A percentile compares a stretch with the other conserved stretches of the same genome.
These are phyloP conservation scores for Byssothecium circinans DNA, from an alignment of 2,329 filamentous ascomycete species.

Conservation along the genomic window DNA sequence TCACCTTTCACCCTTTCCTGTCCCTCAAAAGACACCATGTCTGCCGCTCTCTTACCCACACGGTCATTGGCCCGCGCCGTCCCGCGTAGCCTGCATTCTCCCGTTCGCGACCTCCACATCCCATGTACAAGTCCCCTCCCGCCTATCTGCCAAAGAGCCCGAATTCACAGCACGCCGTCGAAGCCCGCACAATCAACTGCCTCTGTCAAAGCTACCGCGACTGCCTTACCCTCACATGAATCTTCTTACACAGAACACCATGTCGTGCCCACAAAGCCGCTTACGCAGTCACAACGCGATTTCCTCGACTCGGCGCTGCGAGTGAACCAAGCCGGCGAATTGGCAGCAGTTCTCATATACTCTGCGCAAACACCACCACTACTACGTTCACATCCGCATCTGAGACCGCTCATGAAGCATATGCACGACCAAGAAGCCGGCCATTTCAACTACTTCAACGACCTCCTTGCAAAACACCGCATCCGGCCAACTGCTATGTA, in stretches of 20 bases:
- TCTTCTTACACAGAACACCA: constrained; percentile 8
- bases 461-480: constrained; percentile 78
- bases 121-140: constrained; percentile 19
- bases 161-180: constrained; percentile 10
- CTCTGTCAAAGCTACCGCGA: constrained; percentile 8
- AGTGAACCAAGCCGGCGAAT: constrained; percentile 95
- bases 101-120: constrained; percentile 10
- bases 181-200: constrained; percentile 4
- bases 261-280: constrained; percentile 21
- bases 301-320: constrained; percentile 62
- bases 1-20: constrained; percentile 3
- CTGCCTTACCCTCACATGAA: constrained; percentile 8
- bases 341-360: constrained; percentile 96
- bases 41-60: constrained; percentile 15
- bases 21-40: constrained; percentile 15
- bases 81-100: not conserved
- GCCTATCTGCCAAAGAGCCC: constrained; percentile 12
- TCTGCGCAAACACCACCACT: constrained; percentile 83
- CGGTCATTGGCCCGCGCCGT: constrained; percentile 20
- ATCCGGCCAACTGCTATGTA: constrained; percentile 92
- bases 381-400: constrained; percentile 77
- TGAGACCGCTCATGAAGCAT: constrained; percentile 89
- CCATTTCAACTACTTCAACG: constrained; percentile 85
- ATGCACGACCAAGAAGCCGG: constrained; percentile 97
- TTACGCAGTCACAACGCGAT: constrained; percentile 34